Base-by-base conservation (phyloP, 2,329 filamentous ascomycete genomes). In the Cercospora sp. region DNA sequence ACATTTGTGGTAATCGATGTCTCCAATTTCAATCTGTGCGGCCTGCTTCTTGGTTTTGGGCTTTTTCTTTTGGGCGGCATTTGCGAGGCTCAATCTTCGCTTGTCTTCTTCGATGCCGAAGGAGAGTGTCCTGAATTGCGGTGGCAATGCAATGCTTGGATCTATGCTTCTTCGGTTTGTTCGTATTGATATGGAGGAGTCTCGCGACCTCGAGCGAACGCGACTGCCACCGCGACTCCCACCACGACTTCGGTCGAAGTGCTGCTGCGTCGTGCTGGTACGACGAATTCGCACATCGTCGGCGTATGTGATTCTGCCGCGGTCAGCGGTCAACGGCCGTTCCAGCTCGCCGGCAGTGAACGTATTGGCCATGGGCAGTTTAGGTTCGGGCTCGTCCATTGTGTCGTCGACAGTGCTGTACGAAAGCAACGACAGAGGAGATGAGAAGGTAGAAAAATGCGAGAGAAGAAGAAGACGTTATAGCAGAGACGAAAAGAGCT, bases 1-100 rank as follows among this genome's bases (percentile, higher is more conserved):
- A 10, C 91, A 79, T 0, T 81, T 87, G 77, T 93, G 90, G 88
- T 90, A 91, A 74, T 91, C 88, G 60, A 92, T 82, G 67, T 85
- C 83, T 23, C 68, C 74, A 28, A 78, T 77, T 57, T 77, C 76
- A 70, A 69, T 68, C 10, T 66, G 63, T 31, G 51, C 33, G 59
- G 67, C 36, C 48, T 58, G 13, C 55, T 66, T 63, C 18, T 66
- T 59, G 36, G 42, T 61, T 57, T 79, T 76, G 62, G 78, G 77
- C 33, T 75, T 77, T 16, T 16, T 40, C 51, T 75, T 78, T 66
- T 33, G 28, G 6, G 45, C 67, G 30, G 69, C 67, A 73, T 69
- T 79, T 72, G 67, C 77, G 33, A 68, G 63, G 28, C 68, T 74
- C 8, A 33, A 36, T 62, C 66, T 73, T 28, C 73, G 70, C 36